phyloP scores from a whole-genome alignment of 768 basidiomycete genomes.

The Boletus tomentosulus region DNA sequence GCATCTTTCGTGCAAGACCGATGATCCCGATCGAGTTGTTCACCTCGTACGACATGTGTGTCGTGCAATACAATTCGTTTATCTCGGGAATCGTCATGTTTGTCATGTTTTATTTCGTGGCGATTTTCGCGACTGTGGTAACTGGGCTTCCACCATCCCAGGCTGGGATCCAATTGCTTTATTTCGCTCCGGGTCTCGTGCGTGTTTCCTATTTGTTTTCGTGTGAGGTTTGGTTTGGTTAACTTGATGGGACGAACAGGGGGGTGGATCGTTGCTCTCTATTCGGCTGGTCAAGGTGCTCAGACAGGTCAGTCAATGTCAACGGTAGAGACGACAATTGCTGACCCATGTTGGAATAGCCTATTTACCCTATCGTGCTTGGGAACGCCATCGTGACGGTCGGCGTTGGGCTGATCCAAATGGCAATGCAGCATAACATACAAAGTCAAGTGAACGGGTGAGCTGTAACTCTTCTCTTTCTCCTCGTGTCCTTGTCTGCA shows the following conservation, averaged over 20 bases:
- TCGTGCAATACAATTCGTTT: constrained; percentile 36
- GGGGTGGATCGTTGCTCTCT: constrained; percentile 34
- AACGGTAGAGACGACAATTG: not conserved
- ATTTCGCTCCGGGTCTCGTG: constrained; percentile 48
- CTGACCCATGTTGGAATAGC: constrained; percentile 24
- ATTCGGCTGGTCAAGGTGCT: constrained; percentile 32
- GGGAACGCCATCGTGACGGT: constrained; percentile 37
- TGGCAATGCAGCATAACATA: constrained; percentile 37
- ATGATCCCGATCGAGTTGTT: constrained; percentile 48
- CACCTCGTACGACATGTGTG: constrained; percentile 38
- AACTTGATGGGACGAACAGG: constrained; percentile 24
- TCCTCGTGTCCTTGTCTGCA: not conserved
- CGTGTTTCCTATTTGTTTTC: constrained; percentile 6
- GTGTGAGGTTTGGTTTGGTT: not conserved
- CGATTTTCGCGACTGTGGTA: constrained; percentile 50
- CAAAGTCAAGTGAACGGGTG: constrained; percentile 36
- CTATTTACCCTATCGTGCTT: constrained; percentile 38
- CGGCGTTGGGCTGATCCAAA: constrained; percentile 41
- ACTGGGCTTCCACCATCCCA: constrained; percentile 35
- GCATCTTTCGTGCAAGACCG: constrained; percentile 32
- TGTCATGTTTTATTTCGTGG: constrained; percentile 52
- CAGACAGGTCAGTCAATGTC: constrained; percentile 32
- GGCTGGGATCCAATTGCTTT: constrained; percentile 48
- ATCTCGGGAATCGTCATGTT: constrained; percentile 46
- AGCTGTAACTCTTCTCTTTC: not conserved